A percentile compares a stretch with the other conserved stretches of the same genome.
These are phyloP conservation scores for Tripterygium wilfordii DNA, from an alignment of 177 flowering plant species.

Conservation along the genomic window DNA sequence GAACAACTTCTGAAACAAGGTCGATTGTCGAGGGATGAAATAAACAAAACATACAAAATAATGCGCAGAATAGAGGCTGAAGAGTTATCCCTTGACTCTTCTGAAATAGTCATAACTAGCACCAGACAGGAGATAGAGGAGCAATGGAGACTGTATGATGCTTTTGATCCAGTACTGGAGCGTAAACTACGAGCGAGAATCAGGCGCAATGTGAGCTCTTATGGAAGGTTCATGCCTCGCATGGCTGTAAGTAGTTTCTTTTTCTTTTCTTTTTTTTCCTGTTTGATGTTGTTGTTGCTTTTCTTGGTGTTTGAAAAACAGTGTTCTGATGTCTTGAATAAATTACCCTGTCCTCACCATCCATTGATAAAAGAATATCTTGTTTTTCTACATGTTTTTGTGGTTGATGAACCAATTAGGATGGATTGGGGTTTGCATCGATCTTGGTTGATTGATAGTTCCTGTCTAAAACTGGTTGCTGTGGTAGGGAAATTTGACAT, in stretches of 20 bases:
- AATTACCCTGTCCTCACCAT: too few relatives aligned
- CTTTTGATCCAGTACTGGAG: slow-evolving; percentile 85
- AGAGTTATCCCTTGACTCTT: slow-evolving; percentile 81
- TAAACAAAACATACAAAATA: slow-evolving; percentile 78
- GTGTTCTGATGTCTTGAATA: too few relatives aligned
- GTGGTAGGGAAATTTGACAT: too few relatives aligned
- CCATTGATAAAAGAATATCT: too few relatives aligned
- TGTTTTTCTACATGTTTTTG: too few relatives aligned
- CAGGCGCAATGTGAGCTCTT: slow-evolving; percentile 82
- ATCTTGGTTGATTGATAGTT: too few relatives aligned
- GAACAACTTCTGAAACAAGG: slow-evolving; percentile 94
- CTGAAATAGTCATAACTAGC: slow-evolving; percentile 92
- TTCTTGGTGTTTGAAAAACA: not conserved
- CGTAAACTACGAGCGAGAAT: slow-evolving; percentile 89
- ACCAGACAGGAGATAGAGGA: slow-evolving; percentile 94
- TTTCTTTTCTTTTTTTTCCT: not conserved
- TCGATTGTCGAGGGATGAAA: slow-evolving; percentile 79
- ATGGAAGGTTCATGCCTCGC: slow-evolving; percentile 98
- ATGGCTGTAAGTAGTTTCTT: slow-evolving; percentile 68
- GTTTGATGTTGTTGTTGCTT: not conserved
- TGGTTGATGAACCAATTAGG: too few relatives aligned
- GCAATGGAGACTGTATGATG: slow-evolving; percentile 97
- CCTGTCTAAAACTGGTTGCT: not conserved
- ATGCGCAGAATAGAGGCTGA: slow-evolving; percentile 98
- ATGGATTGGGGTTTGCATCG: too few relatives aligned